These are phyloP conservation scores for Phaeosphaeriaceae sp. DNA, from an alignment of 2,329 filamentous ascomycete genomes.

Conservation along the genomic window DNA sequence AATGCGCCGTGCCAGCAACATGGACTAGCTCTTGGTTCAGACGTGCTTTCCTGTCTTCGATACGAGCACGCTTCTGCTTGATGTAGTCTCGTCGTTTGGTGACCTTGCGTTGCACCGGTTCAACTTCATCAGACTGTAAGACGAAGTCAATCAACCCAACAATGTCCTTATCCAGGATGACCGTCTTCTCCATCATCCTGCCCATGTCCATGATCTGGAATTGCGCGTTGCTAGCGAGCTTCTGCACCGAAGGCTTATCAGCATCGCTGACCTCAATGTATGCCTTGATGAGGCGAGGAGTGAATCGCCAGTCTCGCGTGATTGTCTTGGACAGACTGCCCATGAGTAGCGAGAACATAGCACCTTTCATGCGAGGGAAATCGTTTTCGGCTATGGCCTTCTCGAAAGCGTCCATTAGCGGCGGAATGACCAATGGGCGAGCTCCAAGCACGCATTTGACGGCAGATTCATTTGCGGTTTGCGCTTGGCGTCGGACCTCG, in stretches of 20 bases:
- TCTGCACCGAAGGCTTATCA: slow-evolving; percentile 94
- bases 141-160: slow-evolving; percentile 69
- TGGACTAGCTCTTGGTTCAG: slow-evolving; percentile 84
- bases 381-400: slow-evolving; percentile 81
- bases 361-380: slow-evolving; percentile 91
- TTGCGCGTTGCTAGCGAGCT: slow-evolving; percentile 79
- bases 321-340: slow-evolving; percentile 89
- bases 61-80: slow-evolving; percentile 73
- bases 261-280: slow-evolving; percentile 91
- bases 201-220: slow-evolving; percentile 93
- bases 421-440: slow-evolving; percentile 86
- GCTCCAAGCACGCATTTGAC: slow-evolving; percentile 90
- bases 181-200: slow-evolving; percentile 84
- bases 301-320: slow-evolving; percentile 92
- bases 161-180: slow-evolving; percentile 76
- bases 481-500: slow-evolving; percentile 92
- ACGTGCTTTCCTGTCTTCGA: slow-evolving; percentile 83
- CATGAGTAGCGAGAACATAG: slow-evolving; percentile 88
- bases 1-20: slow-evolving; percentile 81
- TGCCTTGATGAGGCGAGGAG: slow-evolving; percentile 84
- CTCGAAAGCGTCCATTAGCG: slow-evolving; percentile 80
- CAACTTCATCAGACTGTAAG: slow-evolving; percentile 43
- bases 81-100: slow-evolving; percentile 76
- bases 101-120: slow-evolving; percentile 70
- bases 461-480: slow-evolving; percentile 90